Base-by-base conservation (phyloP, 371 early-diverging fungal species). In the Mucor piriformis region DNA sequence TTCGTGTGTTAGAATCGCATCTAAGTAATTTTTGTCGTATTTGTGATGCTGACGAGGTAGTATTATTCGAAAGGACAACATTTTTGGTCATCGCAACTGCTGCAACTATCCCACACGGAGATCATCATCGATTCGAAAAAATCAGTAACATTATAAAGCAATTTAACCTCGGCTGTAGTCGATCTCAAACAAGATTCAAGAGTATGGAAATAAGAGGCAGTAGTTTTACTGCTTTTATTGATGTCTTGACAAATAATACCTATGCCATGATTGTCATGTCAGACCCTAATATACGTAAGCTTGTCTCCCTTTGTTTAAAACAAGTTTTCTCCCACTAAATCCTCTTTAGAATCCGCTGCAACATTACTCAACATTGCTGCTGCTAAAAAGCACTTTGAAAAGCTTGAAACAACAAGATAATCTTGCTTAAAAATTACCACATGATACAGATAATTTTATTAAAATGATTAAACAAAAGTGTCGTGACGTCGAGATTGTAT, bases 81-180 rank as follows among this genome's bases (percentile, higher is more conserved):
- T 96, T 98, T 68, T 77, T 98, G 54, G 95, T 96, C 16, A 95
- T 98, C 62, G 90, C 94, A 10, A 90, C 90, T 60, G 74, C 90
- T 15, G 81, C 90, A 12, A 75, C 76, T 2, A 71, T 77, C 12
- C 57, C 70, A 23, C 83, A 85, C 53, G 77, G 75, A 35, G 92
- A 91, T 57, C 67, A 80, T 1, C 91, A 94, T 61, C 89, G 95
- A 38, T 96, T 95, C 67, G 95, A 95, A 73, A 90, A 92, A 71
- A 89, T 96, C 12, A 92, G 92, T 63, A 95, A 95, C 70, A 92
- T 92, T 46, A 94, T 97, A 77, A 97, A 97, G 70, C 92, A 90
- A 69, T 95, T 94, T 69, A 93, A 94, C 61, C 76, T 93, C 24
- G 87, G 90, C 35, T 94, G 95, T 65, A 76, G 79, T 66, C 64